Conservation (phyloP, 1,284 basidiomycete species). For the Marasmius oreades region DNA sequence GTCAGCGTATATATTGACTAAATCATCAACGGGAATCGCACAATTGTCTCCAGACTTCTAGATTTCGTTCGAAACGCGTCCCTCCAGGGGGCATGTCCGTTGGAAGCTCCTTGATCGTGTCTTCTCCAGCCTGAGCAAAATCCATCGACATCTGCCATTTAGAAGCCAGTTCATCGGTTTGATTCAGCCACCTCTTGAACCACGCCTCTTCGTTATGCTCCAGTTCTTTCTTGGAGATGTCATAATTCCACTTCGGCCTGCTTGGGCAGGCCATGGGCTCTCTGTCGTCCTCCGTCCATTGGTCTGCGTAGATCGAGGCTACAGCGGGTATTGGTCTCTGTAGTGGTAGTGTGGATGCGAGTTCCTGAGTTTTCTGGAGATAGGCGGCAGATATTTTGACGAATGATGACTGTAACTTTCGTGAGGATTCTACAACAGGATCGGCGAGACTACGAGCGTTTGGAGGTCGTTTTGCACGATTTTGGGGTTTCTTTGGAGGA, state of each 20-base stretch:
- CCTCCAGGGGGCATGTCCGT: slow-evolving; percentile 55
- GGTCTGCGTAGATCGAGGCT: slow-evolving; percentile 39
- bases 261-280: slow-evolving; percentile 50
- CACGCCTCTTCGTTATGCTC: slow-evolving; percentile 80
- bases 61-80: slow-evolving; percentile 83
- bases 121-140: slow-evolving; percentile 17
- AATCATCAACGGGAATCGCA: slow-evolving; percentile 33
- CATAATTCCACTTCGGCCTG: slow-evolving; percentile 80
- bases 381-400: slow-evolving; percentile 61
- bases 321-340: slow-evolving; percentile 54
- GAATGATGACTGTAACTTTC: slow-evolving; percentile 70
- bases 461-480: slow-evolving; percentile 27
- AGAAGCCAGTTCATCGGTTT: slow-evolving; percentile 54
- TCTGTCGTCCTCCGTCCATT: slow-evolving; percentile 21
- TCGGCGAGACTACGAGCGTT: slow-evolving; percentile 14
- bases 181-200: slow-evolving; percentile 72
- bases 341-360: slow-evolving; percentile 55
- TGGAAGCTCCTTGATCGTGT: slow-evolving; percentile 18
- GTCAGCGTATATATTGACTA: slow-evolving; percentile 5
- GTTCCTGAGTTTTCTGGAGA: slow-evolving; percentile 55
- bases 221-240: slow-evolving; percentile 83
- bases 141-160: slow-evolving; percentile 43
- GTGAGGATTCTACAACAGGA: slow-evolving; percentile 37
- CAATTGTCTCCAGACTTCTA: slow-evolving; percentile 92
- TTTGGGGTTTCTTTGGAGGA: slow-evolving; percentile 29